phyloP scores from a whole-genome alignment of 1,139 yeast genomes.

The Debaryomyces udenii region DNA sequence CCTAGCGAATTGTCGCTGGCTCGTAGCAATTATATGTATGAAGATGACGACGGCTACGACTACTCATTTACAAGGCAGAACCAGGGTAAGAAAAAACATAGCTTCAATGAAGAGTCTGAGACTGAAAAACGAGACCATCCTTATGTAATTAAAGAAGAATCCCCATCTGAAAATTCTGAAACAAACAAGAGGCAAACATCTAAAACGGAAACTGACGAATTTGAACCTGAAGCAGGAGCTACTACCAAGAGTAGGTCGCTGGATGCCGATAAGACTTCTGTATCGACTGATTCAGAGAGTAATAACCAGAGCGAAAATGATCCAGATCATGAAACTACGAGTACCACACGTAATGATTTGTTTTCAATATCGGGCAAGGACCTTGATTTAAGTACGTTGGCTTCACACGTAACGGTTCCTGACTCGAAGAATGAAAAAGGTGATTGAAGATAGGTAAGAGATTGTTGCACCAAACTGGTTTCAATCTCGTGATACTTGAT shows the following conservation, averaged over 20 bases:
- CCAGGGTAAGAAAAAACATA: background rate
- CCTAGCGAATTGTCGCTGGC: conserved; percentile 3
- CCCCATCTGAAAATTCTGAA: conserved; percentile 1
- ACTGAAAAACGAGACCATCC: background rate
- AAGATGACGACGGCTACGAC: conserved; percentile 16
- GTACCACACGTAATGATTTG: conserved; percentile 11
- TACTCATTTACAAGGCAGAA: conserved; percentile 1
- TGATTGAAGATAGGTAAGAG: background rate
- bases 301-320: conserved; percentile 2
- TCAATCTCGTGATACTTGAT: background rate
- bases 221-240: background rate
- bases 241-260: background rate
- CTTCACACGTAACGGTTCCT: conserved; percentile 7
- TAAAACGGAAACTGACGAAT: background rate
- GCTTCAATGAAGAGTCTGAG: too few species aligned
- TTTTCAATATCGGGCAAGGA: conserved; percentile 12
- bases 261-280: background rate
- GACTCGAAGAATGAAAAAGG: conserved; percentile 1
- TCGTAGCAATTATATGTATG: conserved; percentile 9
- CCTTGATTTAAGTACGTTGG: conserved; percentile 8
- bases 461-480: conserved; percentile 4
- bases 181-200: conserved; percentile 7
- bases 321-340: conserved; percentile 6
- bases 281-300: background rate
- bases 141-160: conserved; percentile 1